Percentiles rank a stretch among this genome's conserved stretches.
Conservation (phyloP, 1,284 basidiomycete genomes). For the Sanghuangporus baumii region DNA sequence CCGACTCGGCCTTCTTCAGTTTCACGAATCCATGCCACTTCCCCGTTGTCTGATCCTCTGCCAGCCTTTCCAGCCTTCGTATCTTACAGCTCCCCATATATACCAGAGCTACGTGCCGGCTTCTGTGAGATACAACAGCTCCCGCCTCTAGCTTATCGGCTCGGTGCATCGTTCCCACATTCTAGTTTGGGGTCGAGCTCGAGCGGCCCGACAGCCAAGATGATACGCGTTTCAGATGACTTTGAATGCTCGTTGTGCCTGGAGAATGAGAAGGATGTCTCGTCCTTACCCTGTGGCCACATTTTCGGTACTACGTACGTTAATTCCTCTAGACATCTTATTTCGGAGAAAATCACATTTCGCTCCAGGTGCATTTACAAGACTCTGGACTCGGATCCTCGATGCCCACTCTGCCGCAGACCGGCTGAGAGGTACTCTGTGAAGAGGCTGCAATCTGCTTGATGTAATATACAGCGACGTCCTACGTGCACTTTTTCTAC, state of each 20-base stretch:
- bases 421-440: background rate
- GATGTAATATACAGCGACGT: background rate
- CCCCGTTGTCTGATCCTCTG: background rate
- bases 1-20: background rate
- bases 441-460: background rate
- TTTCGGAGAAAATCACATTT: background rate
- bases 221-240: background rate
- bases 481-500: background rate
- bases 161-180: background rate
- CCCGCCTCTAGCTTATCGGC: background rate
- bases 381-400: background rate
- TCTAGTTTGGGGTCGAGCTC: background rate
- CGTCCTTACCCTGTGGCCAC: conserved; percentile 4
- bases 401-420: conserved; percentile 3
- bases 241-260: conserved; percentile 2
- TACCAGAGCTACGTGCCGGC: background rate
- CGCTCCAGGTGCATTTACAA: background rate
- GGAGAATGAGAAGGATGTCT: background rate
- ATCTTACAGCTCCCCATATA: background rate
- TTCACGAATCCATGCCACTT: background rate
- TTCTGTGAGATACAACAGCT: background rate
- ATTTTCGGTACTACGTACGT: conserved; percentile 4
- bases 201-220: background rate
- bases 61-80: background rate
- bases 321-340: background rate